phyloP scores from a whole-genome alignment of 2,329 filamentous ascomycete genomes.

The Botrytis galanthina region DNA sequence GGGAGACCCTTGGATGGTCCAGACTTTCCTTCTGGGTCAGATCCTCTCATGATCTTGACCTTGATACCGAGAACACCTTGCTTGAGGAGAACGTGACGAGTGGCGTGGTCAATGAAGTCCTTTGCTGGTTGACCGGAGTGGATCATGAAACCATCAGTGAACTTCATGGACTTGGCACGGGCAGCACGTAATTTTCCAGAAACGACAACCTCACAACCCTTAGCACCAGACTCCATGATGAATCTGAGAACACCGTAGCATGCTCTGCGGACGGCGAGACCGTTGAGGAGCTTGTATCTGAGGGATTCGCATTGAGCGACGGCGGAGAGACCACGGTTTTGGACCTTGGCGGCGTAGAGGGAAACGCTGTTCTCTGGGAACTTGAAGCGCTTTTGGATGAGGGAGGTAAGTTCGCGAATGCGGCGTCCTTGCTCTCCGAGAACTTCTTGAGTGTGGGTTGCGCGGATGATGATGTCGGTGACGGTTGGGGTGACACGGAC shows the following conservation, averaged over 20 bases:
- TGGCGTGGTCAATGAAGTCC: conserved; percentile 99
- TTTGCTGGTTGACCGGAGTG: conserved; percentile 99
- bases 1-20: conserved; percentile 96
- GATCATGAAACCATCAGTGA: conserved; percentile 99
- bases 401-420: conserved; percentile 99
- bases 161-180: conserved; percentile 99
- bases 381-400: conserved; percentile 99
- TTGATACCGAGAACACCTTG: conserved; percentile 99
- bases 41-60: conserved; percentile 99
- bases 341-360: conserved; percentile 99
- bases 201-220: conserved; percentile 99
- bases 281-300: conserved; percentile 99
- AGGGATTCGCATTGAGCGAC: conserved; percentile 99
- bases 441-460: conserved; percentile 99
- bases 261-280: conserved; percentile 94
- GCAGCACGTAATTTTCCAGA: conserved; percentile 98
- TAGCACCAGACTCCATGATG: conserved; percentile 99
- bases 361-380: conserved; percentile 99
- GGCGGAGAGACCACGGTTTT: conserved; percentile 99
- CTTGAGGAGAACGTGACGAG: conserved; percentile 98
- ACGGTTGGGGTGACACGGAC: conserved; percentile 99
- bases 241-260: conserved; percentile 99
- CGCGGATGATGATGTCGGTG: conserved; percentile 91
- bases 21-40: conserved; percentile 98
- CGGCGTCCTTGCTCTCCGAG: conserved; percentile 99